Conservation (phyloP, 352 stramenopile genomes). For the Nothophytophthora sp. region DNA sequence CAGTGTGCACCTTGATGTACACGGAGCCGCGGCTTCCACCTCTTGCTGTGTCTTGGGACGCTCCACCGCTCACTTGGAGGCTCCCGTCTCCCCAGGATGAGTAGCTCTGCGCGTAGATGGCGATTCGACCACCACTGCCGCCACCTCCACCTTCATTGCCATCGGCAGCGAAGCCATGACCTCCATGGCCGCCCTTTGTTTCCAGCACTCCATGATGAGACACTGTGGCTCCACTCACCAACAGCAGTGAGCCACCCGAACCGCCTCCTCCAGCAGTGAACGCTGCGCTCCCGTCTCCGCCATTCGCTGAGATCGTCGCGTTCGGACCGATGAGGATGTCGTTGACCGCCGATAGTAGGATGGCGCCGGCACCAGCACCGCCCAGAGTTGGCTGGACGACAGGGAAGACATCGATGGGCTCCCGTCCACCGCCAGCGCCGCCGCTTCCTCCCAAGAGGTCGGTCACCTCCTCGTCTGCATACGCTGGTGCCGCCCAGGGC, state of each 20-base stretch:
- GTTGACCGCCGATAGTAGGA: conserved; percentile 91
- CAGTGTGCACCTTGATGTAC: conserved; percentile 44
- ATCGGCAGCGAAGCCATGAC: conserved; percentile 29
- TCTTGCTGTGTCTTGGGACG: conserved; percentile 42
- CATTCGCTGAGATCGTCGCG: conserved; percentile 79
- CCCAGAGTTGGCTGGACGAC: conserved; percentile 76
- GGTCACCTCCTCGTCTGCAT: conserved; percentile 48
- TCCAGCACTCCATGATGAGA: conserved; percentile 78
- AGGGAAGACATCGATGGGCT: conserved; percentile 82
- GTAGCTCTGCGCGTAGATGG: conserved; percentile 93
- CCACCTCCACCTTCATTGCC: conserved; percentile 63
- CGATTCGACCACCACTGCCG: conserved; percentile 84
- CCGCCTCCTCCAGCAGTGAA: conserved; percentile 66
- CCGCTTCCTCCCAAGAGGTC: conserved; percentile 93
- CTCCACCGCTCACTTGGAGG: conserved; percentile 77
- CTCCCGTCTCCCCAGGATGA: conserved; percentile 80
- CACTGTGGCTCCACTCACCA: conserved; percentile 50
- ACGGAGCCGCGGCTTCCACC: conserved; percentile 40
- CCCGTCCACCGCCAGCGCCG: conserved; percentile 79
- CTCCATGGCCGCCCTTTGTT: conserved; percentile 82
- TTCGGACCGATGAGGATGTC: conserved; percentile 91
- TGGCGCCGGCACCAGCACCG: conserved; percentile 88
- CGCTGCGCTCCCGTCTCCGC: conserved; percentile 44
- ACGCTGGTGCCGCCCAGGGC: conserved; percentile 20
- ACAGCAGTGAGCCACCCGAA: conserved; percentile 50